Evolutionary conservation across 805 yeast genomes (phyloP).

Genomic region (Danielia reshetovae): DNA sequence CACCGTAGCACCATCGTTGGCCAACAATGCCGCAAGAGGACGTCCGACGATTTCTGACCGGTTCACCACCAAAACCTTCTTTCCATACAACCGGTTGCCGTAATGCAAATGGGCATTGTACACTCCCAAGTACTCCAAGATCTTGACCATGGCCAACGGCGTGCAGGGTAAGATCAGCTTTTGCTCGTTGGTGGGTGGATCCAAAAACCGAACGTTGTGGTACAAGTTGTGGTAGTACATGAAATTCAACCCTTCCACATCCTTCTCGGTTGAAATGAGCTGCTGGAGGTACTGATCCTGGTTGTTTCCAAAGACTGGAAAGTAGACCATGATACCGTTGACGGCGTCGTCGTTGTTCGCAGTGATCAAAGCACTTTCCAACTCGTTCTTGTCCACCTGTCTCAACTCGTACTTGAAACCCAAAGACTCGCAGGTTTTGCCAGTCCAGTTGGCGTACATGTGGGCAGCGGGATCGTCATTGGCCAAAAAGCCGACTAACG

Average conservation of each 20-base stretch:
- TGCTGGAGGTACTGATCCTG: conserved; percentile 97
- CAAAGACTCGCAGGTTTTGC: conserved; percentile 77
- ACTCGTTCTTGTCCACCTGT: conserved; percentile 69
- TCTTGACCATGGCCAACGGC: conserved; percentile 91
- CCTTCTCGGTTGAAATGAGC: conserved; percentile 85
- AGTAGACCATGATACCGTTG: conserved; percentile 94
- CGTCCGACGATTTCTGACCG: conserved; percentile 97
- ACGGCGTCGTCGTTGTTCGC: conserved; percentile 77
- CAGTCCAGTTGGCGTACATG: conserved; percentile 95
- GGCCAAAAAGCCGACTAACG: conserved; percentile 86
- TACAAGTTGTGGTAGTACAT: conserved; percentile 90
- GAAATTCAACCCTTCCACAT: conserved; percentile 93
- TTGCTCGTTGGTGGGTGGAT: conserved; percentile 55
- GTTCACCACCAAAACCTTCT: conserved; percentile 85
- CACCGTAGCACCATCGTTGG: conserved; percentile 96
- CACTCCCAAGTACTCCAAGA: conserved; percentile 82
- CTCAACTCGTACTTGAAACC: conserved; percentile 84
- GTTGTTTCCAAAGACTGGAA: conserved; percentile 93
- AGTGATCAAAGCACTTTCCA: conserved; percentile 76
- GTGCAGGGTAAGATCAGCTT: conserved; percentile 95
- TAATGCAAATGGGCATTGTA: conserved; percentile 79
- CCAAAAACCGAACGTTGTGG: conserved; percentile 85
- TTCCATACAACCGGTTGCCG: conserved; percentile 92
- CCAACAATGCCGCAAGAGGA: conserved; percentile 91
- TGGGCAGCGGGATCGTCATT: conserved; percentile 93